Evolutionary conservation across 2,329 filamentous ascomycete species (phyloP).

Genomic region (Aureobasidium lini): DNA sequence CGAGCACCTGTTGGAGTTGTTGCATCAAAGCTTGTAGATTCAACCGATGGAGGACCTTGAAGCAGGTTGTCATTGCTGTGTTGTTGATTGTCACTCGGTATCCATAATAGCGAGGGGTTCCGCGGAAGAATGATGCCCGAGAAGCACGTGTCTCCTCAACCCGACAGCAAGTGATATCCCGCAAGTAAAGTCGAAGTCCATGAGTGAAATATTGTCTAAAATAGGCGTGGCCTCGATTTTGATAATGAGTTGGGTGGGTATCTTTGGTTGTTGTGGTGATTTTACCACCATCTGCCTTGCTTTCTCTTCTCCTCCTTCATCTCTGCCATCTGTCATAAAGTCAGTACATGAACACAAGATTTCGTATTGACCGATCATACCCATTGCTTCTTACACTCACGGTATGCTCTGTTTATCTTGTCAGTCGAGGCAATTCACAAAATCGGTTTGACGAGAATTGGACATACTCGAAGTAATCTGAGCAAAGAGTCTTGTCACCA

Average conservation of each 20-base stretch:
- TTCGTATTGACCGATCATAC: slow-evolving; percentile 43
- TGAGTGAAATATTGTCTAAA: not conserved
- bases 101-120: too few relatives aligned
- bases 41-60: not conserved
- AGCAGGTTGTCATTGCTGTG: not conserved
- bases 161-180: not conserved
- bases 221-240: not conserved
- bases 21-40: not conserved
- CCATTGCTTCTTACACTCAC: slow-evolving; percentile 93
- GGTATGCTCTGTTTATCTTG: slow-evolving; percentile 62
- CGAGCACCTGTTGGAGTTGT: not conserved
- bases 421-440: not conserved
- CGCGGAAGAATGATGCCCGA: not conserved
- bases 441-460: not conserved
- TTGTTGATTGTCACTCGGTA: too few relatives aligned
- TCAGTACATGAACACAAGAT: slow-evolving; percentile 15
- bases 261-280: not conserved
- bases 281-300: slow-evolving; percentile 26
- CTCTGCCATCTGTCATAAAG: slow-evolving; percentile 33
- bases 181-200: not conserved
- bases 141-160: not conserved
- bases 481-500: slow-evolving; percentile 81
- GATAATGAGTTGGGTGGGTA: not conserved
- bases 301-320: slow-evolving; percentile 40
- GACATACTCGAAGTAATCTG: slow-evolving; percentile 88